These are phyloP conservation scores for Nicotiana knightiana DNA, from an alignment of 257 asterid species.

Conservation along the genomic window DNA sequence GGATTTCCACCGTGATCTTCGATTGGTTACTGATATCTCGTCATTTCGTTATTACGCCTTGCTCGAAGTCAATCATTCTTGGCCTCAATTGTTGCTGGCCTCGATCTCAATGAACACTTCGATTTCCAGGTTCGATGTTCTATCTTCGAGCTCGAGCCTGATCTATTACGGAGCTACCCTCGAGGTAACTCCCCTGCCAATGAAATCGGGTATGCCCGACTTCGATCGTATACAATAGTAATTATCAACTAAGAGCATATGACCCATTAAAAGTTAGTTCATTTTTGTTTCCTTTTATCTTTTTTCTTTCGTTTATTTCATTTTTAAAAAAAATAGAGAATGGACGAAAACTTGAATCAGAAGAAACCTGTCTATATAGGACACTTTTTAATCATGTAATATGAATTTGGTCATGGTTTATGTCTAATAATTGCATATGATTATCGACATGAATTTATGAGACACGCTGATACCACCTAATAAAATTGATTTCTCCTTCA, in stretches of 20 bases:
- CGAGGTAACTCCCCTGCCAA: no score
- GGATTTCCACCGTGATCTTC: no score
- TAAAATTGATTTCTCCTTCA: background rate
- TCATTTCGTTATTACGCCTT: no score
- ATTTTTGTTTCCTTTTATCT: no score
- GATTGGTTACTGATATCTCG: no score
- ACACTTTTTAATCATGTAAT: background rate
- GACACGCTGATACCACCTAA: background rate
- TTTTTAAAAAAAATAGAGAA: background rate
- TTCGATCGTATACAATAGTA: background rate
- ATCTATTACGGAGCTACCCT: no score
- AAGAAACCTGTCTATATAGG: background rate
- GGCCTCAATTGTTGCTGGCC: no score
- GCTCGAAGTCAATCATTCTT: no score
- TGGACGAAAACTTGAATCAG: background rate
- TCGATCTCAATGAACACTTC: no score
- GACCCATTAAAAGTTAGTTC: background rate
- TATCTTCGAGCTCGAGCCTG: no score
- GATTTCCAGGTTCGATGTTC: no score
- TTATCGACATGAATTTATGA: background rate
- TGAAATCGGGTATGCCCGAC: no score
- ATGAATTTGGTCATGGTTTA: background rate
- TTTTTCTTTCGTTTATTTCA: background rate
- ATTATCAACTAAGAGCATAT: background rate
- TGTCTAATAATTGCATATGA: background rate